Evolutionary conservation across 2,329 filamentous ascomycete species (phyloP).

Genomic region (Sodiomyces alkalinus): DNA sequence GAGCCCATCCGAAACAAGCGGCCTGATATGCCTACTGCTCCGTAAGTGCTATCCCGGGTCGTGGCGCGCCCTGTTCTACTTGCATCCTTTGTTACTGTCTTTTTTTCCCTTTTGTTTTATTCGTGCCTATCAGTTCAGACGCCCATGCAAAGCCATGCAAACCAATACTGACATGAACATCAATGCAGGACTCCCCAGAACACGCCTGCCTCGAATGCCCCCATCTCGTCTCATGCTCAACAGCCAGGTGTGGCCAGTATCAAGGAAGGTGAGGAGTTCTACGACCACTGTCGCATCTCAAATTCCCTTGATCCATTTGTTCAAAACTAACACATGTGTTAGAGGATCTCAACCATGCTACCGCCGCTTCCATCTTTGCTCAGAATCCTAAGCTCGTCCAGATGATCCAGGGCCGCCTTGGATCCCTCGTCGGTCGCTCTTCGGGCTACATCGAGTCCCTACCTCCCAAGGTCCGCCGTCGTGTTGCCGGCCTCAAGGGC

Average conservation of each 20-base stretch:
- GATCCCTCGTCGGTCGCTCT: constrained; percentile 81
- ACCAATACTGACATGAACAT: too few relatives aligned
- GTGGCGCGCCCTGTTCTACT: constrained; percentile 2
- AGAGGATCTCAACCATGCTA: constrained; percentile 84
- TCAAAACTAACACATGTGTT: constrained; percentile 9
- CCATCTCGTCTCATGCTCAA: constrained; percentile 94
- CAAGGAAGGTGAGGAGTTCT: constrained; percentile 66
- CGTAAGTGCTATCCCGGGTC: constrained; percentile 34
- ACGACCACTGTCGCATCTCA: constrained; percentile 1
- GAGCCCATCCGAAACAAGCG: constrained; percentile 51
- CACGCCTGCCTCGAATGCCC: constrained; percentile 87
- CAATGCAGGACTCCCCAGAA: constrained; percentile 83
- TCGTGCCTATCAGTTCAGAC: constrained; percentile 22
- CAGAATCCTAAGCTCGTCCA: constrained; percentile 88
- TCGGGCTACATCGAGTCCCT: constrained; percentile 98
- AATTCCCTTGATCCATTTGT: constrained; percentile 6
- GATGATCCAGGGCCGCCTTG: constrained; percentile 96
- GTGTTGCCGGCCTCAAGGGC: constrained; percentile 89
- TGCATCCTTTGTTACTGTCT: too few relatives aligned
- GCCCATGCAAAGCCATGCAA: constrained; percentile 9
- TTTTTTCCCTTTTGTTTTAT: too few relatives aligned
- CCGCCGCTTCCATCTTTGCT: constrained; percentile 85
- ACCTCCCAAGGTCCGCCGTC: constrained; percentile 74
- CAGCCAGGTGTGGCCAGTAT: constrained; percentile 90
- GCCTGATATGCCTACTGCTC: constrained; percentile 38